Percentiles rank a stretch among this genome's conserved stretches.
Conservation (phyloP, 176 grass and related monocot species). For the Chrysopogon serrulatus region DNA sequence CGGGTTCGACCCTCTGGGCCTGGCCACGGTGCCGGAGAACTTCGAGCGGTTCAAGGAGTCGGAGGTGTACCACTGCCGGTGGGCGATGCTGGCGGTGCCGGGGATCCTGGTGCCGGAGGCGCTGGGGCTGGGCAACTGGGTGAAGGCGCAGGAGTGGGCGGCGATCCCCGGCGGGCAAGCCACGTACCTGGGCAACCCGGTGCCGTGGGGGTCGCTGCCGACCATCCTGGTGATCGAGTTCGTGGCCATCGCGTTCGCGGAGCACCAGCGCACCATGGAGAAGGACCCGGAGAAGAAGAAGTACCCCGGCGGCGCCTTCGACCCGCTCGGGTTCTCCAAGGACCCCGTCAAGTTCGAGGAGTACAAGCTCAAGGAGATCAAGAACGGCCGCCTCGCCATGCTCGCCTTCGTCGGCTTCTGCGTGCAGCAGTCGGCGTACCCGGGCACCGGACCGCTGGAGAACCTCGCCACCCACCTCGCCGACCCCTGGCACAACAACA, state of each 20-base stretch:
- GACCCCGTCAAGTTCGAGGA: conserved; percentile 91
- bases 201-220: conserved; percentile 88
- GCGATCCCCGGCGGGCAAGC: conserved; percentile 83
- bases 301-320: conserved; percentile 97
- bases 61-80: conserved; percentile 97
- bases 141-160: conserved; percentile 98
- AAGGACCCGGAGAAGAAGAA: conserved; percentile 99
- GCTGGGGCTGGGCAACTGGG: conserved; percentile 94
- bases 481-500: conserved; percentile 99
- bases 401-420: conserved; percentile 95
- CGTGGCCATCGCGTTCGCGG: conserved; percentile 92
- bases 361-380: conserved; percentile 99
- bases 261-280: conserved; percentile 99
- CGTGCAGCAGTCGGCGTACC: conserved; percentile 94
- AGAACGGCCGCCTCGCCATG: conserved; percentile 92
- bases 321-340: conserved; percentile 99
- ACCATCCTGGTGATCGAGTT: conserved; percentile 95
- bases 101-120: conserved; percentile 90
- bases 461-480: conserved; percentile 85
- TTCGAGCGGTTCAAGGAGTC: conserved; percentile 99
- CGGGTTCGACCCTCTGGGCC: conserved; percentile 84
- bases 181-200: conserved; percentile 83
- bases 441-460: conserved; percentile 90
- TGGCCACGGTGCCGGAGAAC: conserved; percentile 82
- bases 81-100: conserved; percentile 97